Percentiles rank a stretch among this genome's conserved stretches.
Evolutionary conservation across 768 basidiomycete genomes (phyloP).

Genomic region (Tulasnella sp.): DNA sequence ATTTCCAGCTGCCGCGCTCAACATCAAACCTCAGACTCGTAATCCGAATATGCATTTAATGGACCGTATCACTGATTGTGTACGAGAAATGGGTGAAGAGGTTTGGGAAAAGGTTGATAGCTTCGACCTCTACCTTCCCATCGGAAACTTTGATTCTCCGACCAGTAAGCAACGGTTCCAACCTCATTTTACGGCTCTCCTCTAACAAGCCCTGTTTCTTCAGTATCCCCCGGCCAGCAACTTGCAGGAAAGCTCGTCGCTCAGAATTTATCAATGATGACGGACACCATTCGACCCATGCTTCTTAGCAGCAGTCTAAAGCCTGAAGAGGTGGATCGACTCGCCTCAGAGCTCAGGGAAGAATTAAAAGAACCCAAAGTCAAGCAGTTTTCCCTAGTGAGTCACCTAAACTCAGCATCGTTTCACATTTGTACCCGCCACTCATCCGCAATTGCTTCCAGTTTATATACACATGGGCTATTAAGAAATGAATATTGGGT

Average conservation of each 20-base stretch:
- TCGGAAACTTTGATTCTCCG: conserved; percentile 1
- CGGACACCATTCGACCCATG: neutral
- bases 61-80: neutral
- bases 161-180: neutral
- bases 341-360: neutral
- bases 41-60: neutral
- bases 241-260: neutral
- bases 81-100: neutral
- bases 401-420: neutral
- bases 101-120: neutral
- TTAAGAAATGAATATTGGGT: neutral
- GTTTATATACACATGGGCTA: neutral
- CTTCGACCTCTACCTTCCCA: neutral
- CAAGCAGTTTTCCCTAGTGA: neutral
- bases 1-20: neutral
- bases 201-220: neutral
- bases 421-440: neutral
- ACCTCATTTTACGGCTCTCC: neutral
- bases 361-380: conserved; percentile 1
- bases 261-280: neutral
- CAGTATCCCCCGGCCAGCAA: neutral
- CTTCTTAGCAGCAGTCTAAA: neutral
- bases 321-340: neutral
- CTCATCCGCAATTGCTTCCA: neutral
- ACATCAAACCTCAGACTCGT: neutral